Conservation (phyloP, 768 basidiomycete species). For the Artomyces pyxidatus region DNA sequence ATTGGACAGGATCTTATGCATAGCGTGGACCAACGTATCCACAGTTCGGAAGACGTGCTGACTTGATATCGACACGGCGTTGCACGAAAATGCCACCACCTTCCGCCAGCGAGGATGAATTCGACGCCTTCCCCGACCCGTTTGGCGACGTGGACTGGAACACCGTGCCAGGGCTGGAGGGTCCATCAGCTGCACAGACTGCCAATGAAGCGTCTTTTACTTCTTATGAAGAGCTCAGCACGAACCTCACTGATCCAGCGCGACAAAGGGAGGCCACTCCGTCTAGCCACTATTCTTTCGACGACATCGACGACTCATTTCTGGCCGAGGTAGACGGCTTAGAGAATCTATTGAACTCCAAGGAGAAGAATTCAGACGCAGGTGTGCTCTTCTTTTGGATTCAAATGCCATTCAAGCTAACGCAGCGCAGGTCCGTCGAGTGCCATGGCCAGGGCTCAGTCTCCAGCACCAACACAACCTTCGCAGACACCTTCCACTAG, state of each 20-base stretch:
- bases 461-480: background rate
- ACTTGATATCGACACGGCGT: too few relatives aligned
- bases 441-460: background rate
- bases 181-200: background rate
- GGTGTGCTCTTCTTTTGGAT: too few relatives aligned
- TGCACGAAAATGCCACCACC: too few relatives aligned
- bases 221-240: constrained; percentile 24
- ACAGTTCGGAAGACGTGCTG: too few relatives aligned
- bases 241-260: background rate
- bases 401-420: background rate
- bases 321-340: constrained; percentile 7
- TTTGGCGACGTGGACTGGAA: constrained; percentile 44
- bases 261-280: background rate
- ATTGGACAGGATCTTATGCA: too few relatives aligned
- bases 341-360: constrained; percentile 1
- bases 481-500: background rate
- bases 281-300: constrained; percentile 18
- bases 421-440: background rate
- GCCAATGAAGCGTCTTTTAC: background rate
- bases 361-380: too few relatives aligned
- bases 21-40: too few relatives aligned
- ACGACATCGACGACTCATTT: constrained; percentile 20
- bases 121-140: constrained; percentile 43
- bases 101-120: too few relatives aligned
- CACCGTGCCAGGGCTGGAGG: constrained; percentile 25